Evolutionary conservation across 805 yeast species (phyloP).

Genomic region (Limtongozyma cylindracea): DNA sequence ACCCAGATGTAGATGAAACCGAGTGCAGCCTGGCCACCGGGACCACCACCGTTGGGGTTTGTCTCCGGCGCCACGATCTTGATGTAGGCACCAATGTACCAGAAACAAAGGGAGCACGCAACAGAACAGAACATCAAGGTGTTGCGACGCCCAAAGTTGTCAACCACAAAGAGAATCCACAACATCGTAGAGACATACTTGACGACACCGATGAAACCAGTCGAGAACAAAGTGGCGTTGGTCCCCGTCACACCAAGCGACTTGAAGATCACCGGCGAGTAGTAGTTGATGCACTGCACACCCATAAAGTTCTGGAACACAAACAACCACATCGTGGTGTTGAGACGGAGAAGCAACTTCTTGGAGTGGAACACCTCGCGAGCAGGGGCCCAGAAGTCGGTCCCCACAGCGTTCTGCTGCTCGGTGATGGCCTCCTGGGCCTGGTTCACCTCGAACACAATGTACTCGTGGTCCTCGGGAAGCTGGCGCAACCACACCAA

Average conservation of each 20-base stretch:
- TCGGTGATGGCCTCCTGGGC: constrained; percentile 6
- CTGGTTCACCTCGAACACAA: constrained; percentile 11
- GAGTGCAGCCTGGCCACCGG: too few relatives aligned
- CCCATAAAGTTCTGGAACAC: constrained; percentile 16
- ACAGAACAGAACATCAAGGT: constrained; percentile 11
- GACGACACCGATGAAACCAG: constrained; percentile 25
- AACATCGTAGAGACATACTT: constrained; percentile 17
- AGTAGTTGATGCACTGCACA: constrained; percentile 17
- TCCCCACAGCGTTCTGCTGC: constrained; percentile 7
- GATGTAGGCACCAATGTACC: constrained; percentile 20
- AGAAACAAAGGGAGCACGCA: constrained; percentile 10
- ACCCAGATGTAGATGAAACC: constrained; percentile 16
- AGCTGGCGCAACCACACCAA: constrained; percentile 13
- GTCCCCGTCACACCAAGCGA: constrained; percentile 21
- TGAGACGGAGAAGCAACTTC: constrained; percentile 9
- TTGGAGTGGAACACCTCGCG: constrained; percentile 8
- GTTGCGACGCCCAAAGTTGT: constrained; percentile 16
- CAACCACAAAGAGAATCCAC: constrained; percentile 20
- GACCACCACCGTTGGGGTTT: too few relatives aligned
- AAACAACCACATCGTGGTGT: constrained; percentile 12
- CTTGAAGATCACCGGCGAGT: constrained; percentile 23
- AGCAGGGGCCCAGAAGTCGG: constrained; percentile 14
- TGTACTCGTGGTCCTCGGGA: constrained; percentile 11
- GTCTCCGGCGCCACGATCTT: constrained; percentile 9
- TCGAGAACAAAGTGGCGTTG: constrained; percentile 19